Conservation (phyloP, 768 basidiomycete genomes). For the Tulasnella calospora region DNA sequence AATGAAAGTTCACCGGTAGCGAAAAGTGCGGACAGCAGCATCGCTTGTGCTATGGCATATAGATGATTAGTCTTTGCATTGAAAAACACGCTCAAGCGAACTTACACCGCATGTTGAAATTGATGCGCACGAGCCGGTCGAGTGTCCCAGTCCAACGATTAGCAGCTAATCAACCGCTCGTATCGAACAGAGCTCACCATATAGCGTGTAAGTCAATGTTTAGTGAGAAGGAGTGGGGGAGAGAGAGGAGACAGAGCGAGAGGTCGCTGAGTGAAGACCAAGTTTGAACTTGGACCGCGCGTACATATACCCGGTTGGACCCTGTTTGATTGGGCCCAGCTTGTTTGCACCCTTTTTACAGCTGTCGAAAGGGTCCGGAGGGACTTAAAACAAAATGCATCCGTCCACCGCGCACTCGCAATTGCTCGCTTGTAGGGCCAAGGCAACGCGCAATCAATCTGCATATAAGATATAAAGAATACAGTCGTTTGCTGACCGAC, state of each 20-base stretch:
- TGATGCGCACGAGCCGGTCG: no score
- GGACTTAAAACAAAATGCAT: not conserved
- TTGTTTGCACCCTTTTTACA: not conserved
- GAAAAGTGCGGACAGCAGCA: no score
- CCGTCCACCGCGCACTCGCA: not conserved
- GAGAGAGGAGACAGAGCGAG: no score
- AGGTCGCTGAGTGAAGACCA: not conserved
- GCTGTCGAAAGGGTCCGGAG: not conserved
- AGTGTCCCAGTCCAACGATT: no score
- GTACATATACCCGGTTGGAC: not conserved
- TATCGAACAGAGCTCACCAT: not conserved
- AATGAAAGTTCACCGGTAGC: no score
- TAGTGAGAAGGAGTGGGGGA: not conserved
- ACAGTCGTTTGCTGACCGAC: not conserved
- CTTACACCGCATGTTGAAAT: no score
- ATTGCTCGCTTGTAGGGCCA: not conserved
- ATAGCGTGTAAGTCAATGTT: not conserved
- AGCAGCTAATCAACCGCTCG: not conserved
- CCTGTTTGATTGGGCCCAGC: not conserved
- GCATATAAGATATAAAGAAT: not conserved
- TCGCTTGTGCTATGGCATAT: no score
- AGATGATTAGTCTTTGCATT: no score
- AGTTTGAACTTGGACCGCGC: not conserved
- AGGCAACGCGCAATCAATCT: not conserved
- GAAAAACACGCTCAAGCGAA: no score